phyloP scores from a whole-genome alignment of 2,329 filamentous ascomycete genomes.

The Conoideocrella luteorostrata region DNA sequence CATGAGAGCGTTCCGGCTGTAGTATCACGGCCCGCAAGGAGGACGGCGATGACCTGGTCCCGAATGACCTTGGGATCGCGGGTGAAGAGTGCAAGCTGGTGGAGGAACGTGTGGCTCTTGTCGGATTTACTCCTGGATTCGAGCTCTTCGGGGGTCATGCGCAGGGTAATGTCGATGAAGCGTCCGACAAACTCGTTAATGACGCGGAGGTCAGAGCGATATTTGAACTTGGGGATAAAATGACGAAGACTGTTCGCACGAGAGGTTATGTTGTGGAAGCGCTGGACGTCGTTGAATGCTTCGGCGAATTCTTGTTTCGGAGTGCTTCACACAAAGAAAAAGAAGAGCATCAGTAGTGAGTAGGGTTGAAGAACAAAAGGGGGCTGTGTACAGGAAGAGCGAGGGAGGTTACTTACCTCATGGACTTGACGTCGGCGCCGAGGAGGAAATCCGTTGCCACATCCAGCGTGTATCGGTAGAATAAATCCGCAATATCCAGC shows the following conservation, averaged over 20 bases:
- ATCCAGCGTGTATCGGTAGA: constrained; percentile 83
- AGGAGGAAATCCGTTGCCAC: constrained; percentile 82
- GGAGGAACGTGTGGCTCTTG: constrained; percentile 73
- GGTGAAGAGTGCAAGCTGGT: constrained; percentile 73
- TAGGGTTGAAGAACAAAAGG: no score
- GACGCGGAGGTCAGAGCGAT: constrained; percentile 56
- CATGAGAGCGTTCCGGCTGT: constrained; percentile 78
- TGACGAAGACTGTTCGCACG: constrained; percentile 20
- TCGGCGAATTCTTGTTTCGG: constrained; percentile 56
- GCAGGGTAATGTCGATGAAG: constrained; percentile 59
- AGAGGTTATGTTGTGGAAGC: constrained; percentile 55
- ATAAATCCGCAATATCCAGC: constrained; percentile 66
- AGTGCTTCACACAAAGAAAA: constrained; percentile 38
- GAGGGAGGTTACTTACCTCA: constrained; percentile 33
- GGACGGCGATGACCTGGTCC: constrained; percentile 75
- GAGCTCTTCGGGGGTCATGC: constrained; percentile 58
- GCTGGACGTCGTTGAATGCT: constrained; percentile 65
- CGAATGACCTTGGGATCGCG: constrained; percentile 64
- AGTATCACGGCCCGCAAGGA: constrained; percentile 82
- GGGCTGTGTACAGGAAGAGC: constrained; percentile 8
- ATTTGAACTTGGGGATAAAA: constrained; percentile 58
- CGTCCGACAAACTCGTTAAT: constrained; percentile 76
- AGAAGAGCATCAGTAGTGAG: not conserved
- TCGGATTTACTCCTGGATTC: constrained; percentile 61
- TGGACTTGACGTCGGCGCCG: constrained; percentile 62